Base-by-base conservation (phyloP, 2,329 filamentous ascomycete genomes). In the Pleomassaria siparia region DNA sequence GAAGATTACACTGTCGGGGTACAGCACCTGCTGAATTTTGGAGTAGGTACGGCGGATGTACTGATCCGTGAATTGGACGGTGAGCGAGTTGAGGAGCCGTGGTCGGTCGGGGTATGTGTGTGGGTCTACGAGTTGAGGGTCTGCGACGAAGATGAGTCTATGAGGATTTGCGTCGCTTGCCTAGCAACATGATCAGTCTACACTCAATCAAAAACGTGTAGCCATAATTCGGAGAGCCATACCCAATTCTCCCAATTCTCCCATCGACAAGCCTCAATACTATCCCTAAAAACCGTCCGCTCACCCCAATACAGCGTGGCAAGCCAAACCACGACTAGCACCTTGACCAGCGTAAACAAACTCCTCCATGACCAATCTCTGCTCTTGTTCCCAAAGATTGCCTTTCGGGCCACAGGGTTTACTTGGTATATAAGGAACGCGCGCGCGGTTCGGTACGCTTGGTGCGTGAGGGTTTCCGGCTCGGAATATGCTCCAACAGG, bases 221-320 rank as follows among this genome's bases (percentile, higher is more conserved):
- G 9, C n/a, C 5, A 22, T 22, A 8, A 25, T 32, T 9, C 47
- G 40, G 24, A 15, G 16, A 66, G 75, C 66, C 76, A 57, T 78
- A 95, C 91, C 91, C 94, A 99, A 71, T 83, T 80, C 76, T 99
- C 94, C 94, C 94, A 99, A 32, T 81, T 81, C 28, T 82, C 79
- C 94, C 94, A 99, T 45, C 81, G 74, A 71, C 94, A 99, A 43
- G 75, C 78, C 46, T 81, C 76, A 13, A 96, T 82, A 50, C 81
- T 84, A 54, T 81, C 82, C 44, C 80, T 77, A 69, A 95, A 97
- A 28, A 86, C 80, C 71, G 82, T 87, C 49, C 88, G 79, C 75
- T 99, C 94, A 1, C 92, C 91, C 84, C 89, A 94, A 55, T 94
- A 82, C 53, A 99, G 63, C 16, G 88, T 79, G 18, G 89, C 69